phyloP scores from a whole-genome alignment of 2,329 filamentous ascomycete genomes.

The Alternaria novae-zelandiae region DNA sequence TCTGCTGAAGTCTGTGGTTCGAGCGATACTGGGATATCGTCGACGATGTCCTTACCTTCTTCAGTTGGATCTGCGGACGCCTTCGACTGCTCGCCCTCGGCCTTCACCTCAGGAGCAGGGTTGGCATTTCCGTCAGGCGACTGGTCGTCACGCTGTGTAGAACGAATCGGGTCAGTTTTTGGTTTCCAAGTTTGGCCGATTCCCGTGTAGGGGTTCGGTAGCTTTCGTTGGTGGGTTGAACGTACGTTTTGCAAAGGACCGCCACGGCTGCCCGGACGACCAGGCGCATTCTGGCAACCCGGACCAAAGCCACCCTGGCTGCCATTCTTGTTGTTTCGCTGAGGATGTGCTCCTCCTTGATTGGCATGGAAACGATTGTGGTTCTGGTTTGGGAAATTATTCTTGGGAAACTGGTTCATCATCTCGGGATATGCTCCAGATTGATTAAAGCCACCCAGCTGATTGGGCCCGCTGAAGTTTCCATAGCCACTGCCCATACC shows the following conservation, averaged over 20 bases:
- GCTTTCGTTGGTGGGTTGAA: slow-evolving; percentile 31
- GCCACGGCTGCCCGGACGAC: slow-evolving; percentile 40
- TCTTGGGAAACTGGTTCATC: slow-evolving; percentile 64
- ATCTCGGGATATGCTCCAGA: slow-evolving; percentile 56
- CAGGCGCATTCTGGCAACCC: slow-evolving; percentile 31
- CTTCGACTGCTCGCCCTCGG: slow-evolving; percentile 36
- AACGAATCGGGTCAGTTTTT: slow-evolving; percentile 33
- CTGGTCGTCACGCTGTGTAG: slow-evolving; percentile 39
- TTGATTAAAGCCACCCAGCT: slow-evolving; percentile 61
- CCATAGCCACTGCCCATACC: slow-evolving; percentile 76
- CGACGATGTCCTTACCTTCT: slow-evolving; percentile 38
- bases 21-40: slow-evolving; percentile 10
- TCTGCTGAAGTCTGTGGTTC: slow-evolving; percentile 10
- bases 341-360: slow-evolving; percentile 61
- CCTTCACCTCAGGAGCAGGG: slow-evolving; percentile 42
- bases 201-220: slow-evolving; percentile 15
- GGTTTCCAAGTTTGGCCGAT: slow-evolving; percentile 11
- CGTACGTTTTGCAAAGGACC: slow-evolving; percentile 44
- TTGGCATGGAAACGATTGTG: slow-evolving; percentile 78
- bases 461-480: slow-evolving; percentile 56
- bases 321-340: slow-evolving; percentile 50
- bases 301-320: slow-evolving; percentile 46
- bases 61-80: slow-evolving; percentile 29
- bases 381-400: slow-evolving; percentile 70
- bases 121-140: slow-evolving; percentile 38